Base-by-base conservation (phyloP, 305 asterid genomes). In the Plantago lanceolata region DNA sequence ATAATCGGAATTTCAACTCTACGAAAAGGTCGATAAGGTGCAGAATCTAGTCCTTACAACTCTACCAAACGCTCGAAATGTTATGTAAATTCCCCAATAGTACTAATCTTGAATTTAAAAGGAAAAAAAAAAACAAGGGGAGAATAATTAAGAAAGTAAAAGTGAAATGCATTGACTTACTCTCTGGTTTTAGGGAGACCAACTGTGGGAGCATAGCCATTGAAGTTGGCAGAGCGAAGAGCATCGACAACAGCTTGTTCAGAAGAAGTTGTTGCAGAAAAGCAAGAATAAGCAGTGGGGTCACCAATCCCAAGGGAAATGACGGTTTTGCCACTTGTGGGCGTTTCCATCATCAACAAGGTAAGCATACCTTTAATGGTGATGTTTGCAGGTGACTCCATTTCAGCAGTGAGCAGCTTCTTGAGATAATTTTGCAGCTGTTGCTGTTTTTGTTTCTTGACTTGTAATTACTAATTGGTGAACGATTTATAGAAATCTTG, bases 101-200 rank as follows among this genome's bases (percentile, higher is more conserved):
- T 12, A 9, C n/a, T 4, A 47, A 8, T 20, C 19, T 28, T 19
- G 33, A 44, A 16, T 1, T 45, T 3, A 51, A n/a, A n/a, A n/a
- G n/a, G 3, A 58, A 66, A 12, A 1, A 3, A 44, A 49, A 6
- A 12, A 11, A 15, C 31, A 33, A 8, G 1, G 21, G 24, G 35
- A 43, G 20, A 28, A 12, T 0, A 3, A 35, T 31, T 8, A 21
- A 52, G 43, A 51, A 5, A 13, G 0, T 4, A 1, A 31, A 4
- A 6, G 6, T 2, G 6, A 4, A 31, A 31, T 33, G 40, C 6
- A 33, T 33, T 33, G 9, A 2, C 28, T 48, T 75, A 87, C 95
- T 67, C 78, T 81, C 95, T 78, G 66, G 95, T 76, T 31, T 84
- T 85, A 56, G 90, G 94, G 59, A 87, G 88, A 2, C 95, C 95